A percentile compares a stretch with the other conserved stretches of the same genome.
Evolutionary conservation across 2,329 filamentous ascomycete species (phyloP).

Genomic region (Alternaria triticina): DNA sequence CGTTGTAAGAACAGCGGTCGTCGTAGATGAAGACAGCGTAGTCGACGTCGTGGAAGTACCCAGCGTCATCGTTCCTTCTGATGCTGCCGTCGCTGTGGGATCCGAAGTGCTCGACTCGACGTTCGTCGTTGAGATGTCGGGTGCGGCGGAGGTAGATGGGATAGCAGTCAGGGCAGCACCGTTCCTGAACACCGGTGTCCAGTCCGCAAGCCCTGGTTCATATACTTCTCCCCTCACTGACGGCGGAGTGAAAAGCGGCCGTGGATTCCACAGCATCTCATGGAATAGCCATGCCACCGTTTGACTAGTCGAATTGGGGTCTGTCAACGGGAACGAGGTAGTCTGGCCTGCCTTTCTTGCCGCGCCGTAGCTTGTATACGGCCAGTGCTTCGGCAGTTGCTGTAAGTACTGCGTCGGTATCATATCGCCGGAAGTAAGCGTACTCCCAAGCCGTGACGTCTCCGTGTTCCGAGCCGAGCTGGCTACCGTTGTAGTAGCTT

Average conservation of each 20-base stretch:
- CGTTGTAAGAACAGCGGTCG: background rate
- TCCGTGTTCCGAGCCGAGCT: background rate
- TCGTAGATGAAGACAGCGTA: background rate
- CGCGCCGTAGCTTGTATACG: slow-evolving; percentile 12
- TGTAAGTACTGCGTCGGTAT: slow-evolving; percentile 12
- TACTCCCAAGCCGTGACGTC: background rate
- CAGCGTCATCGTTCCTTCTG: background rate
- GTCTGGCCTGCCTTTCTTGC: background rate
- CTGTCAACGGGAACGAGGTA: background rate
- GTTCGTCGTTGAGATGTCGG: background rate
- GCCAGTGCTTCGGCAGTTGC: slow-evolving; percentile 16
- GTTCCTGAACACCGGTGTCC: background rate
- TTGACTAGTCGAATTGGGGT: background rate
- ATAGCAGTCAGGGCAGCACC: background rate
- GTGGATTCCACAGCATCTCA: slow-evolving; percentile 3
- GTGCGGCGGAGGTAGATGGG: background rate
- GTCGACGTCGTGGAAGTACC: too few relatives aligned
- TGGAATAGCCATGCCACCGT: slow-evolving; percentile 9
- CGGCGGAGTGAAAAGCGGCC: slow-evolving; percentile 8
- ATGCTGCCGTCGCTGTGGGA: background rate
- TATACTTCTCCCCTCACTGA: background rate
- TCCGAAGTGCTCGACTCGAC: background rate
- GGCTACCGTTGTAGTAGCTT: background rate
- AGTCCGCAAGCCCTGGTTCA: background rate
- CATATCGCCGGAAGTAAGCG: background rate